Base-by-base conservation (phyloP, 139 green algal species). In the Picocystis salinarum region DNA sequence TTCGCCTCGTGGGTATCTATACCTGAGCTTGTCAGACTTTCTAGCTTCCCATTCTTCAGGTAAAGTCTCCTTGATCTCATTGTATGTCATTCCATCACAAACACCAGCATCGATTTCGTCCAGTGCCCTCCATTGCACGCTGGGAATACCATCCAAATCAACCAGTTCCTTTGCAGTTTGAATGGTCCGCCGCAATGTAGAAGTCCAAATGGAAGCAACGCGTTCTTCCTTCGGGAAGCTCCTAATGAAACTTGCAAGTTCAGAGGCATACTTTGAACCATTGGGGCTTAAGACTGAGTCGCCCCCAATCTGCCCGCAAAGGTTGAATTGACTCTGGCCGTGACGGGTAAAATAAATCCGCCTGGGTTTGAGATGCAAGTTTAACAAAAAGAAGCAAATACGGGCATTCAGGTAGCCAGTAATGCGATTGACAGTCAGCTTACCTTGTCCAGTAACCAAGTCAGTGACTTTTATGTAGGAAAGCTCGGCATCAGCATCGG, bases 381-480 rank as follows among this genome's bases (percentile, higher is more conserved):
- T 77, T 76, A 94, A 89, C 12, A 96, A 63, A 59, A 85, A 94
- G 60, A 89, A 89, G 2, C 93, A 80, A 34, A 94, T 91, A 57
- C 91, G 91, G 7, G 79, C 80, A 2, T 76, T 73, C 23, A 96
- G 69, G 70, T 93, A 96, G 22, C 85, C 85, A n/a, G 55, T 79
- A 61, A 96, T 95, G 39, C 85, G 62, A 61, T 94, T 96, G 28
- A 96, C 71, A 54, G 93, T 81, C 61, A 86, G 76, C 55, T 89
- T 59, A 19, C 79, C 81, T 0, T 70, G 58, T 5, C 81, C 79
- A 23, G 76, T 29, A 40, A 15, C 23, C 81, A 93, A 93, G 74
- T 95, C 74, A 23, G 93, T 91, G 27, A 95, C 69, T 68, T 94
- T 94, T 55, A 96, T 91, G 79, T 91, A 96, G 64, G 90, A 77